phyloP scores from a whole-genome alignment of 495 filamentous ascomycete genomes.

The Daldinia caldariorum region DNA sequence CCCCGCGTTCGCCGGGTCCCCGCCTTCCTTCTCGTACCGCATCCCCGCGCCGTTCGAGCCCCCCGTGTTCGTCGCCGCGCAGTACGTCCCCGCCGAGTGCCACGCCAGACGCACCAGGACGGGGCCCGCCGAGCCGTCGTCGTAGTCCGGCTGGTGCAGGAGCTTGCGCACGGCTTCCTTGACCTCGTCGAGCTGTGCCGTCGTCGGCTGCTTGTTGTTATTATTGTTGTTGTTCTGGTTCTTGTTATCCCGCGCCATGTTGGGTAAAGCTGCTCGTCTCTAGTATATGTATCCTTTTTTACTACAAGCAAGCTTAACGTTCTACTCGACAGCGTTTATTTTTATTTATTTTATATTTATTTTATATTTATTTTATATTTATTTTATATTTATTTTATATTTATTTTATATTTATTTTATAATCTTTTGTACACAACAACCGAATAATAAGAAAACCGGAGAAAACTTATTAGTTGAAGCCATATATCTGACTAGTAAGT shows the following conservation, averaged over 20 bases:
- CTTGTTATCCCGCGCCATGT: slow-evolving; percentile 16
- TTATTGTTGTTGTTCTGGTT: background rate
- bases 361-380: no score
- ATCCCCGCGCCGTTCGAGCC: slow-evolving; percentile 72
- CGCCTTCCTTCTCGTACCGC: slow-evolving; percentile 71
- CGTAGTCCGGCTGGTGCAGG: slow-evolving; percentile 67
- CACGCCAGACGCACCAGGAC: slow-evolving; percentile 71
- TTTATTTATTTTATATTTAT: no score
- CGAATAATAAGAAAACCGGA: slow-evolving; percentile 1
- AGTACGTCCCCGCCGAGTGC: slow-evolving; percentile 71
- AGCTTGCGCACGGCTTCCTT: slow-evolving; percentile 38
- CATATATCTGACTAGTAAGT: slow-evolving; percentile 6
- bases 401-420: no score
- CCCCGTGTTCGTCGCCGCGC: slow-evolving; percentile 65
- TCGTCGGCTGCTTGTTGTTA: slow-evolving; percentile 21
- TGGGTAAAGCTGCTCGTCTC: background rate
- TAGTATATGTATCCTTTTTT: background rate
- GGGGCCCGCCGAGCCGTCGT: slow-evolving; percentile 70
- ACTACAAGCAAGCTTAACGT: background rate
- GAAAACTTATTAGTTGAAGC: slow-evolving; percentile 2
- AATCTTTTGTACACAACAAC: background rate
- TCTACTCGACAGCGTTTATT: background rate
- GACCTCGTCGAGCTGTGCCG: slow-evolving; percentile 29
- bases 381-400: no score
- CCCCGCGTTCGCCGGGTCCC: slow-evolving; percentile 71